Base-by-base conservation (phyloP, 116 monocot genomes). In the Posidonia oceanica region DNA sequence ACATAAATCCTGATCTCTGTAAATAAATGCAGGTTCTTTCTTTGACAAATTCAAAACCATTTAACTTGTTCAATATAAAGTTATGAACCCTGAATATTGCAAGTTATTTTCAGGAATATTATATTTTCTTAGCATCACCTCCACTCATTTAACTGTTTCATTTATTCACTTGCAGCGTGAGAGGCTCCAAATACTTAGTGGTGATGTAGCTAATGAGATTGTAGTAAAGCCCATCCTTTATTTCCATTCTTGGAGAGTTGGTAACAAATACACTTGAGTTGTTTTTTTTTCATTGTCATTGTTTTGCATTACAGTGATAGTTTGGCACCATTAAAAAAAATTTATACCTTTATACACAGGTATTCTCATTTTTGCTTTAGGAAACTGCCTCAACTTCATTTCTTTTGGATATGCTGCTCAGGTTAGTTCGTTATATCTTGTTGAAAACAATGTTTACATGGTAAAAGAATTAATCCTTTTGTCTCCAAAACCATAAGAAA, bases 401-500 rank as follows among this genome's bases (percentile, higher is more conserved):
- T 98, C 97, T 62, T 93, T 98, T 84, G 93, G 77, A 77, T 98
- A 93, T 86, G 97, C 97, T 82, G 97, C 97, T 52, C 97, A 98
- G 97, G 97, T 92, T 62, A 68, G 68, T 62, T 37, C 37, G 10
- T 15, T 37, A 36, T 70, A 21, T 4, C 4, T 57, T 57, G 14
- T 3, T 14, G 2, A 7, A 17, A 14, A 58, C 1, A 5, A 58
- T 14, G 12, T 58, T 58, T 58, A 58, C 21, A 6, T 58, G 58
- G 16, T 5, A 18, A 58, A 6, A 14, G 58, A n/a, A 21, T 18
- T 6, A 7, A 58, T 29, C 20, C 21, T 58, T 58, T 18, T 17
- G 17, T n/a, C 58, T 58, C 58, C 20, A 20, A 48, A 48, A 48
- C 7, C 48, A 48, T 48, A 48, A 44, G 44, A 44, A 44, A 48